A percentile compares a stretch with the other conserved stretches of the same genome.
Conservation (phyloP, 75 land plant genomes). For the Pinus tabuliformis region DNA sequence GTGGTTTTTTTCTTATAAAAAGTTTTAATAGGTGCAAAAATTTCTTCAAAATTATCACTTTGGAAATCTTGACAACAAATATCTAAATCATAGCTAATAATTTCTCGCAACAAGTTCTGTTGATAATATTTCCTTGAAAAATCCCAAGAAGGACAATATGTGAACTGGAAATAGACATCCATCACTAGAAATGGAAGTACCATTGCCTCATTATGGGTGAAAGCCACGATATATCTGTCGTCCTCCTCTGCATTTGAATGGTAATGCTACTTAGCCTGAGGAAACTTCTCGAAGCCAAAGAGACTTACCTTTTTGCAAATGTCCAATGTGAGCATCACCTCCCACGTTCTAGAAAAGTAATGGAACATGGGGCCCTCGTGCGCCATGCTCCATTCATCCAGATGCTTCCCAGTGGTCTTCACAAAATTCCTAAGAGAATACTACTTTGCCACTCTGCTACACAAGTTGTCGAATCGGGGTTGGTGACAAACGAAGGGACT, state of each 20-base stretch:
- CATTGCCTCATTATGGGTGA: too few species aligned
- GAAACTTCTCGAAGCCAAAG: conserved; percentile 39
- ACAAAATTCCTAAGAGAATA: conserved; percentile 73
- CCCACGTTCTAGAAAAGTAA: conserved; percentile 91
- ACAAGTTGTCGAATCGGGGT: conserved; percentile 71
- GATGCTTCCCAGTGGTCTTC: conserved; percentile 40
- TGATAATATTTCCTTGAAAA: too few species aligned
- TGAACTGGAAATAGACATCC: too few species aligned
- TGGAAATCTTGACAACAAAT: too few species aligned
- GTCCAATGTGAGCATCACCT: conserved; percentile 81
- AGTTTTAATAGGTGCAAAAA: too few species aligned
- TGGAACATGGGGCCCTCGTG: conserved; percentile 76
- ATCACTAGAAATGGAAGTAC: too few species aligned
- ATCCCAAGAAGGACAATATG: too few species aligned
- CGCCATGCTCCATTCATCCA: conserved; percentile 55
- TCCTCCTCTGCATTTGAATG: conserved; percentile 59
- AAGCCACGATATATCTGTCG: too few species aligned
- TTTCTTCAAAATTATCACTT: too few species aligned
- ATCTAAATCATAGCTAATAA: too few species aligned
- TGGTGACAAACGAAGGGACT: conserved; percentile 73
- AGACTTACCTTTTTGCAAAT: conserved; percentile 49
- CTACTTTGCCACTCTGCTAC: conserved; percentile 73
- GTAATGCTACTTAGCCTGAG: conserved; percentile 75
- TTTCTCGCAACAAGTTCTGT: too few species aligned
- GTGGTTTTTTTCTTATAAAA: too few species aligned